Conservation (phyloP, 257 asterid species). For the Solanum acaule region DNA sequence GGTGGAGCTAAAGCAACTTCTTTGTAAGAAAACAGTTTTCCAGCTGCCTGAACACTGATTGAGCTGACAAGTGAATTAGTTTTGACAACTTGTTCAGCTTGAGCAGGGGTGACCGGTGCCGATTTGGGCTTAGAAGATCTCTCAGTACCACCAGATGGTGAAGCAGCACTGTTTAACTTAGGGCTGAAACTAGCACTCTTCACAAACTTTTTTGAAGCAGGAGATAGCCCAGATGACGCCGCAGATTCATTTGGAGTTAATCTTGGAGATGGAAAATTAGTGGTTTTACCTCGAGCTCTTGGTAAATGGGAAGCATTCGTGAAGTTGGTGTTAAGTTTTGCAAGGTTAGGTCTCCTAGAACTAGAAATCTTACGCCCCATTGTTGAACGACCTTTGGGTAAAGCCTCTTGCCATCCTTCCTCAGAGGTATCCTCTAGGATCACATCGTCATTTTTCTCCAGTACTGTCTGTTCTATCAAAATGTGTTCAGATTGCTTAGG, state of each 20-base stretch:
- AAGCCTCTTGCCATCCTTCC: conserved; percentile 96
- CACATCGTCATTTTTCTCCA: conserved; percentile 31
- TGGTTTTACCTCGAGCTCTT: conserved; percentile 37
- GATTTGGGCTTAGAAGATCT: conserved; percentile 36
- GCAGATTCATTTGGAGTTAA: conserved; percentile 31
- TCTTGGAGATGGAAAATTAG: conserved; percentile 49
- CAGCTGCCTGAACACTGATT: conserved; percentile 56
- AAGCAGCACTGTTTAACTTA: conserved; percentile 28
- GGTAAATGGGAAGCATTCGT: conserved; percentile 39
- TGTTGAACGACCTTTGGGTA: conserved; percentile 62
- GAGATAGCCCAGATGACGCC: conserved; percentile 27
- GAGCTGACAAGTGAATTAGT: conserved; percentile 38
- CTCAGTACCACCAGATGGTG: conserved; percentile 26
- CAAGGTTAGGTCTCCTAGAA: conserved; percentile 66
- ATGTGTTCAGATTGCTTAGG: conserved; percentile 16
- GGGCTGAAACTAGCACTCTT: conserved; percentile 57
- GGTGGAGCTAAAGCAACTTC: conserved; percentile 92
- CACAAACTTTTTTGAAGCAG: conserved; percentile 33
- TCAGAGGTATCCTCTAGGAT: conserved; percentile 44
- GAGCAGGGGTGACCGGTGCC: conserved; percentile 52
- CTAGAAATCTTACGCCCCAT: conserved; percentile 48
- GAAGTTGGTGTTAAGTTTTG: conserved; percentile 67
- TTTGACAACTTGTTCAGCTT: conserved; percentile 35
- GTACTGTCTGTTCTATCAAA: conserved; percentile 13
- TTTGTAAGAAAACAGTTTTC: conserved; percentile 77